Base-by-base conservation (phyloP, 2,329 filamentous ascomycete genomes). In the Aureobasidium sp. region DNA sequence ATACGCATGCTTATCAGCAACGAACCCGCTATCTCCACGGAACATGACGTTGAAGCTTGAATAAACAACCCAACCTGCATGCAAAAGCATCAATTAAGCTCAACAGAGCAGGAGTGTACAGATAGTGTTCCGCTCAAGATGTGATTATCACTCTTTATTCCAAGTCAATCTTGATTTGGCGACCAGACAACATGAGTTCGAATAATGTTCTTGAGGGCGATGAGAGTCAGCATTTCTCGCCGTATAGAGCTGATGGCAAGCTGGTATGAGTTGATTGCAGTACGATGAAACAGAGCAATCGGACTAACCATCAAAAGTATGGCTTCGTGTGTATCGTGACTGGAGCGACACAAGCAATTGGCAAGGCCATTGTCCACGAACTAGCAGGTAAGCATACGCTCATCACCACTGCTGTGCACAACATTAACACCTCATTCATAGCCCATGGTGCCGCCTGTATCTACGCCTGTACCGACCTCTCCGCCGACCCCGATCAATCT, bases 291-390 rank as follows among this genome's bases (percentile, higher is more conserved):
- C n/a, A 9, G 29, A 50, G 11, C 5, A 2, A 16, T 8, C 13
- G 7, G 7, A 33, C 38, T 55, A 48, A 65, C 51, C 10, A 8
- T 11, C 33, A 51, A 16, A 67, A 88, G 83, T 88, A 90, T 75
- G 88, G 88, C 50, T 90, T 90, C 70, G 85, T 90, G 25, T 90
- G 88, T 70, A 84, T 91, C 18, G 88, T 91, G 7, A 90, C 88
- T 1, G 88, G 88, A 18, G 87, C 88, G 29, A 85, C 85, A 1
- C 86, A 89, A 71, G 85, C 88, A 2, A 82, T 91, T 18, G 88
- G 88, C 11, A 82, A 82, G 69, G 87, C 88, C 31, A 89, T 90
- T 64, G 84, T 88, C 23, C 76, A 80, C 48, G 88, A 91, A 72
- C 78, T 90, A 45, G 88, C 88, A 68, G 83, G 87, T 87, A 70